These are phyloP conservation scores for Pseudocercospora macadamiae DNA, from an alignment of 2,329 filamentous ascomycete genomes.

Conservation along the genomic window DNA sequence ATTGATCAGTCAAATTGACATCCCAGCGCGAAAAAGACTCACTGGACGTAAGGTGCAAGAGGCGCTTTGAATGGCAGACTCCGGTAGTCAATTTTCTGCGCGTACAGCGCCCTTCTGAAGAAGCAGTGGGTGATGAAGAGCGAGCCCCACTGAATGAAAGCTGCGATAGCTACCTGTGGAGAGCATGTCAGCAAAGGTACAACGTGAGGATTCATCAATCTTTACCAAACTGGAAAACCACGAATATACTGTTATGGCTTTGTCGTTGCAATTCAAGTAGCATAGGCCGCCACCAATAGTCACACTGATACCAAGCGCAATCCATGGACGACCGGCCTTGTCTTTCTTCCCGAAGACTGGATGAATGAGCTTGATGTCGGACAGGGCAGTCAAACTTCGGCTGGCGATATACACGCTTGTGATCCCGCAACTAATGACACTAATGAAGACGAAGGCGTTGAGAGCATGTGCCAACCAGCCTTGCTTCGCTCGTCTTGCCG, in stretches of 20 bases:
- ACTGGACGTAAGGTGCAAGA: constrained; percentile 33
- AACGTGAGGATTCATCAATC: not conserved
- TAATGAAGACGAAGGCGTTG: constrained; percentile 42
- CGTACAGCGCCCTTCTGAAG: constrained; percentile 35
- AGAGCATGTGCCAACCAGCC: constrained; percentile 37
- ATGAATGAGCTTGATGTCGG: constrained; percentile 36
- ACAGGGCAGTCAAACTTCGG: constrained; percentile 38
- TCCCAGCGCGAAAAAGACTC: not conserved
- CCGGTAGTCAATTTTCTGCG: constrained; percentile 32
- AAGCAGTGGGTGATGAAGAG: constrained; percentile 34
- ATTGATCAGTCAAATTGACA: not conserved
- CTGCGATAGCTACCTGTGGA: constrained; percentile 37
- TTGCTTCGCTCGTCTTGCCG: constrained; percentile 36
- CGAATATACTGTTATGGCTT: constrained; percentile 33
- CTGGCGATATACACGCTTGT: constrained; percentile 42
- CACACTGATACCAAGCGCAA: constrained; percentile 35
- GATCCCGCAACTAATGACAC: constrained; percentile 41
- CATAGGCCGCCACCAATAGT: constrained; percentile 38
- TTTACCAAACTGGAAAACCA: constrained; percentile 38
- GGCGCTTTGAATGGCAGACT: constrained; percentile 34
- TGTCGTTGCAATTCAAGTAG: constrained; percentile 39
- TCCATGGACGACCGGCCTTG: constrained; percentile 36
- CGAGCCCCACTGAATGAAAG: constrained; percentile 36
- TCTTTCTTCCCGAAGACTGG: constrained; percentile 31
- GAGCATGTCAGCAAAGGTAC: not conserved